These are phyloP conservation scores for Euryodendron excelsum DNA, from an alignment of 148 eudicot genomes.

Conservation along the genomic window DNA sequence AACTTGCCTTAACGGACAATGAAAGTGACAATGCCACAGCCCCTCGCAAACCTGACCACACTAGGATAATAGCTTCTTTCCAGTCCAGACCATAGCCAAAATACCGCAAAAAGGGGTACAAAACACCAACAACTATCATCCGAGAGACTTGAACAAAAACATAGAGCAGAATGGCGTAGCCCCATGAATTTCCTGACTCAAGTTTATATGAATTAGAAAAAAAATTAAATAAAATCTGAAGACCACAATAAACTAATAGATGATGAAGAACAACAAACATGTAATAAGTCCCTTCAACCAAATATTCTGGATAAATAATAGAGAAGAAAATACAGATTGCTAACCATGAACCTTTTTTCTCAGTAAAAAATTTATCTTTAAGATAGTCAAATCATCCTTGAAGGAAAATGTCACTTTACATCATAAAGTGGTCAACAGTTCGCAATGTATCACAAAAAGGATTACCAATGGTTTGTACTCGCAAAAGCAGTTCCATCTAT, in stretches of 20 bases:
- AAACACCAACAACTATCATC: constrained; percentile 56
- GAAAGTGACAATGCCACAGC: constrained; percentile 93
- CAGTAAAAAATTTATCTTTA: neutral
- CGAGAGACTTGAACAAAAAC: constrained; percentile 73
- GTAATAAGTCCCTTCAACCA: neutral
- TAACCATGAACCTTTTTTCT: neutral
- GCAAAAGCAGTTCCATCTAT: neutral
- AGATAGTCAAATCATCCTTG: neutral
- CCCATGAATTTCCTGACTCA: constrained; percentile 70
- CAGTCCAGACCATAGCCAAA: constrained; percentile 96
- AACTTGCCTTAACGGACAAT: constrained; percentile 84
- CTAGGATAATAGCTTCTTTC: constrained; percentile 85
- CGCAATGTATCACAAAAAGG: neutral
- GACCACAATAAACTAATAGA: neutral
- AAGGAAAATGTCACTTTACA: neutral
- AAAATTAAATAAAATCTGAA: neutral
- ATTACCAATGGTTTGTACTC: neutral
- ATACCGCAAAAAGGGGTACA: constrained; percentile 65
- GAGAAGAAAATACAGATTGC: neutral
- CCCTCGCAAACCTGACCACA: constrained; percentile 93
- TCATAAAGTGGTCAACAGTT: neutral
- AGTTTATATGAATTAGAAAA: constrained; percentile 7
- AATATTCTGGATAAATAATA: neutral
- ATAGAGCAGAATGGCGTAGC: constrained; percentile 81
- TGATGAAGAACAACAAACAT: neutral